Conservation (phyloP, 176 grass and related monocot species). For the Hsuehochloa calcarea region DNA sequence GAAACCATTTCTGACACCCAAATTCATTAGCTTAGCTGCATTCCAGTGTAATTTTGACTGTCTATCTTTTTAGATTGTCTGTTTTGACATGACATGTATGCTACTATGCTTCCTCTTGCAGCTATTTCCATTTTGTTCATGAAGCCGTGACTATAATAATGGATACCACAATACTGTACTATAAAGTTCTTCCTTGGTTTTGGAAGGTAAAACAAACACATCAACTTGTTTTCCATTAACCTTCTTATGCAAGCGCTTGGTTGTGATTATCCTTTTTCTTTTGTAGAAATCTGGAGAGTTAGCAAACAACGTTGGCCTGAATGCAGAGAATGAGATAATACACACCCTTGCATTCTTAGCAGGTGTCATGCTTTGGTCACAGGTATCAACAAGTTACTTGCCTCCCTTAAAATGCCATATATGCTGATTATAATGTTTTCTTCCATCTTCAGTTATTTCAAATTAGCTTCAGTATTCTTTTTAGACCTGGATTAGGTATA, state of each 20-base stretch:
- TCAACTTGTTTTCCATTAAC: background rate
- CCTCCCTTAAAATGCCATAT: background rate
- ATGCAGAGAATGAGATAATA: conserved; percentile 88
- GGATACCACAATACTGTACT: conserved; percentile 89
- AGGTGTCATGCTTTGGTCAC: conserved; percentile 96
- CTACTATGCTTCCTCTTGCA: conserved; percentile 40
- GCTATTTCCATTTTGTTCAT: conserved; percentile 82
- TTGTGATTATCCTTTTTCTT: conserved; percentile 34
- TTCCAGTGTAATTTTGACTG: background rate
- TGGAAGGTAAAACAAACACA: conserved; percentile 70
- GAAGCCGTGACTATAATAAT: conserved; percentile 81
- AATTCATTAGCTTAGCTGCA: background rate
- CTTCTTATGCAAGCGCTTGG: conserved; percentile 14
- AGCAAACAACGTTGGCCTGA: conserved; percentile 55
- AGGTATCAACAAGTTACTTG: conserved; percentile 51
- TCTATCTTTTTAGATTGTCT: background rate
- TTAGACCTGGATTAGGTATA: background rate
- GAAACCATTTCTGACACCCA: background rate
- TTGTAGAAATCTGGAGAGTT: conserved; percentile 72
- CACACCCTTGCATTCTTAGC: conserved; percentile 98
- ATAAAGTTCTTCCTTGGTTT: conserved; percentile 82
- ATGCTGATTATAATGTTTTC: background rate
- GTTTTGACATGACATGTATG: conserved; percentile 14
- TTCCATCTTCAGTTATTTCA: background rate
- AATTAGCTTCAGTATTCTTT: conserved; percentile 20